Percentiles rank a stretch among this genome's conserved stretches.
These are phyloP conservation scores for Magnaporthiopsis rhizophila DNA, from an alignment of 2,329 filamentous ascomycete genomes.

Conservation along the genomic window DNA sequence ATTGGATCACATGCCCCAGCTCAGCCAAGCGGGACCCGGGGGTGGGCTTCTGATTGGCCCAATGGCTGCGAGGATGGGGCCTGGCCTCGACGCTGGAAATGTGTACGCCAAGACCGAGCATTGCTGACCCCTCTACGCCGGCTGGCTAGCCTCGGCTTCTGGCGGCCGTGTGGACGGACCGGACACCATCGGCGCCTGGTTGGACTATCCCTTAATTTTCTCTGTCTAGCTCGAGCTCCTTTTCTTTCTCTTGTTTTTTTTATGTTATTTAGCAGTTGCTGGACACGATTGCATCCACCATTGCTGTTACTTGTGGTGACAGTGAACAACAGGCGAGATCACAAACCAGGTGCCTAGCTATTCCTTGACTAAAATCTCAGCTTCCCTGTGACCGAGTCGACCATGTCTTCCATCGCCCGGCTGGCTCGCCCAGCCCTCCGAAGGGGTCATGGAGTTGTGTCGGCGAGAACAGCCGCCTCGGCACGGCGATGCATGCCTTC, in stretches of 20 bases:
- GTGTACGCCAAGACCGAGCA: conserved; percentile 12
- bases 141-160: conserved; percentile 22
- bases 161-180: background rate
- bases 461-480: conserved; percentile 15
- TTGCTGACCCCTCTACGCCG: conserved; percentile 6
- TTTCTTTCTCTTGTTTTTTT: background rate
- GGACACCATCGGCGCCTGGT: conserved; percentile 26
- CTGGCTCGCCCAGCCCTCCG: conserved; percentile 43
- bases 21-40: background rate
- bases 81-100: background rate
- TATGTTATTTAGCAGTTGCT: background rate
- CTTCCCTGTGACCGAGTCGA: conserved; percentile 7
- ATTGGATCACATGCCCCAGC: background rate
- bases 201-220: background rate
- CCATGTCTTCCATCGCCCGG: conserved; percentile 42
- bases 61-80: background rate
- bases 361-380: background rate
- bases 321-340: too few relatives aligned
- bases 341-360: too few relatives aligned
- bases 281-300: background rate
- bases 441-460: conserved; percentile 28
- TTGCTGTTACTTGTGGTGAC: background rate
- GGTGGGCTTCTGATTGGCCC: too few relatives aligned
- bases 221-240: background rate
- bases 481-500: conserved; percentile 16